Percentiles rank a stretch among this genome's conserved stretches.
Conservation (phyloP, 768 basidiomycete species). For the Erythrobasidium yunnanense region DNA sequence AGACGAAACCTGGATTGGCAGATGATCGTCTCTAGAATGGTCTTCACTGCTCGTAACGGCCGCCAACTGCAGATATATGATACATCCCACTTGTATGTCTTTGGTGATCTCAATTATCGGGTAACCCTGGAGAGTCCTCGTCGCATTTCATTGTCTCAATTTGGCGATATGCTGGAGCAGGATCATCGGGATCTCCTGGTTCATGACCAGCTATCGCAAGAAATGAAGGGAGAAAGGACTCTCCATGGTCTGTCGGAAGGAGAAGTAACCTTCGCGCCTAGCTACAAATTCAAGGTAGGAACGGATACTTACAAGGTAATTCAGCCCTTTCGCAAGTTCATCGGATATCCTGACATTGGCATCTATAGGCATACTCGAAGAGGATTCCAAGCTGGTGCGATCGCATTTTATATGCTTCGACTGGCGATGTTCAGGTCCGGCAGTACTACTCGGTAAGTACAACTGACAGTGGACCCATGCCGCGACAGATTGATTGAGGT, state of each 20-base stretch:
- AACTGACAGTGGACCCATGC: conserved; percentile 38
- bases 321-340: not conserved
- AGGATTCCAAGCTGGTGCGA: conserved; percentile 88
- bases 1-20: conserved; percentile 65
- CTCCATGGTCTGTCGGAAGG: conserved; percentile 69
- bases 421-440: conserved; percentile 53
- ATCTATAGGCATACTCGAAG: conserved; percentile 47
- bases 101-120: conserved; percentile 55
- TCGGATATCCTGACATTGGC: not conserved
- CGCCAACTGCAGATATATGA: conserved; percentile 50
- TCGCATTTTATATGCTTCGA: conserved; percentile 71
- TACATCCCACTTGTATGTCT: conserved; percentile 80
- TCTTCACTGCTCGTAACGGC: conserved; percentile 54
- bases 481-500: conserved; percentile 12
- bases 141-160: no score
- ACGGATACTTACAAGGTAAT: conserved; percentile 25
- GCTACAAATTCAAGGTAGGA: conserved; percentile 67
- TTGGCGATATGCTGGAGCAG: not conserved
- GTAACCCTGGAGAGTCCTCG: conserved; percentile 1
- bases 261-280: conserved; percentile 81
- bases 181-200: conserved; percentile 30
- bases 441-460: conserved; percentile 43
- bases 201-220: conserved; percentile 43
- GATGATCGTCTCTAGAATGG: conserved; percentile 65
- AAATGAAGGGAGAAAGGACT: conserved; percentile 57